Conservation (phyloP, 2,329 filamentous ascomycete genomes). For the Chalaropsis thielavioides region DNA sequence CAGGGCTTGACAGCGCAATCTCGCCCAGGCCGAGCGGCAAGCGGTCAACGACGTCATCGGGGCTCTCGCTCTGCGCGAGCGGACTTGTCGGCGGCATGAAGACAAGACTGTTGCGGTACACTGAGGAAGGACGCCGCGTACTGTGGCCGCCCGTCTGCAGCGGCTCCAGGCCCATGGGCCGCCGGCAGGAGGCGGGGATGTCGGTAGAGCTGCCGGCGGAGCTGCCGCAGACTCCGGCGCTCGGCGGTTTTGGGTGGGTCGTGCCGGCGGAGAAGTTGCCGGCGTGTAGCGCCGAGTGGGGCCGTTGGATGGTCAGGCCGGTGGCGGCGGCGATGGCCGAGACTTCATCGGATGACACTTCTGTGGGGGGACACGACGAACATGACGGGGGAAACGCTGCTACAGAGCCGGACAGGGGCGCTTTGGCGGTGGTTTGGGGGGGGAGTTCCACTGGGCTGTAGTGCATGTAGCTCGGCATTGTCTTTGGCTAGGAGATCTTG, state of each 20-base stretch:
- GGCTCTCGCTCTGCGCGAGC: conserved; percentile 75
- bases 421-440: background rate
- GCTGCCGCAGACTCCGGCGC: background rate
- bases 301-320: conserved; percentile 55
- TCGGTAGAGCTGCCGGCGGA: background rate
- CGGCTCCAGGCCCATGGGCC: background rate
- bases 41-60: conserved; percentile 42
- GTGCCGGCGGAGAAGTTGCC: conserved; percentile 46
- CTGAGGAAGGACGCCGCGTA: background rate
- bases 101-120: conserved; percentile 33
- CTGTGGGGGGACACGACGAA: background rate
- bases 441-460: background rate
- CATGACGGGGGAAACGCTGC: background rate
- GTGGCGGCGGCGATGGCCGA: background rate
- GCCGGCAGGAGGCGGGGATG: background rate
- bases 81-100: conserved; percentile 86
- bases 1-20: conserved; percentile 28
- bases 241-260: conserved; percentile 14
- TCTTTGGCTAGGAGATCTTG: background rate
- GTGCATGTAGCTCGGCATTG: background rate
- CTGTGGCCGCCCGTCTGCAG: background rate
- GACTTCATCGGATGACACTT: background rate
- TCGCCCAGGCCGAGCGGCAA: background rate
- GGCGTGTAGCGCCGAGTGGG: conserved; percentile 59
- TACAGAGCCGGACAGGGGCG: background rate